A percentile compares a stretch with the other conserved stretches of the same genome.
These are phyloP conservation scores for Metschnikowia baotianmanensis DNA, from an alignment of 805 yeast genomes.

Conservation along the genomic window DNA sequence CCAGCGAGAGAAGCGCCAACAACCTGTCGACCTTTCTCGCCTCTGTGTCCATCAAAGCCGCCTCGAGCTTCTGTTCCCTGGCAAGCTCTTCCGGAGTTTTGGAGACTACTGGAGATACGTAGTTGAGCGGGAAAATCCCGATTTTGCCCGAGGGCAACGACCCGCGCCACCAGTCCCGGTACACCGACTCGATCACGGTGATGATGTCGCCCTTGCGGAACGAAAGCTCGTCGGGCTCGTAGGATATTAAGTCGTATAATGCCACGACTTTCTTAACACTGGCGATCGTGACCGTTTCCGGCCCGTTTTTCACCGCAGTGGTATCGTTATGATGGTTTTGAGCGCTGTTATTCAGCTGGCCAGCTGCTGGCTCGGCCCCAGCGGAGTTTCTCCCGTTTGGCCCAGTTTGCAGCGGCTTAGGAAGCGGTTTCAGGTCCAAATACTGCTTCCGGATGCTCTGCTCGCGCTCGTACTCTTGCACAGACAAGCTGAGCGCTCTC, in stretches of 20 bases:
- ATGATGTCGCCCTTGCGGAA: slow-evolving; percentile 86
- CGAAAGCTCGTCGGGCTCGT: slow-evolving; percentile 84
- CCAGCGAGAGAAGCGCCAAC: slow-evolving; percentile 49
- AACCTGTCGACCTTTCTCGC: slow-evolving; percentile 65
- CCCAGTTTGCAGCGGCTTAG: slow-evolving; percentile 21
- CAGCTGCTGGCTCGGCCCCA: no score
- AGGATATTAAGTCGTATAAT: slow-evolving; percentile 71
- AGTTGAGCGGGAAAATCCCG: slow-evolving; percentile 91
- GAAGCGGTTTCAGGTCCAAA: slow-evolving; percentile 35
- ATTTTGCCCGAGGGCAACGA: slow-evolving; percentile 66
- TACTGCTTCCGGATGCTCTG: slow-evolving; percentile 29
- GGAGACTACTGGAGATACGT: slow-evolving; percentile 75
- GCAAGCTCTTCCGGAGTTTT: slow-evolving; percentile 60
- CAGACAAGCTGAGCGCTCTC: slow-evolving; percentile 70
- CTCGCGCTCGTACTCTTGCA: slow-evolving; percentile 55
- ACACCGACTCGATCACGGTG: slow-evolving; percentile 80
- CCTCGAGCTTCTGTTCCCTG: slow-evolving; percentile 50
- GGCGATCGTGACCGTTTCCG: slow-evolving; percentile 34
- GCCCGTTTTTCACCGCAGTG: not conserved
- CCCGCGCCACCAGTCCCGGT: slow-evolving; percentile 96
- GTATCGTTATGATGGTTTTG: not conserved
- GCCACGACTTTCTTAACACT: slow-evolving; percentile 73
- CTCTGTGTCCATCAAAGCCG: slow-evolving; percentile 49
- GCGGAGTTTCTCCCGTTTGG: not conserved
- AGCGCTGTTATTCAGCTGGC: not conserved